Evolutionary conservation across 169 alveolate genomes (phyloP).

Genomic region (Cryptosporidium ryanae): DNA sequence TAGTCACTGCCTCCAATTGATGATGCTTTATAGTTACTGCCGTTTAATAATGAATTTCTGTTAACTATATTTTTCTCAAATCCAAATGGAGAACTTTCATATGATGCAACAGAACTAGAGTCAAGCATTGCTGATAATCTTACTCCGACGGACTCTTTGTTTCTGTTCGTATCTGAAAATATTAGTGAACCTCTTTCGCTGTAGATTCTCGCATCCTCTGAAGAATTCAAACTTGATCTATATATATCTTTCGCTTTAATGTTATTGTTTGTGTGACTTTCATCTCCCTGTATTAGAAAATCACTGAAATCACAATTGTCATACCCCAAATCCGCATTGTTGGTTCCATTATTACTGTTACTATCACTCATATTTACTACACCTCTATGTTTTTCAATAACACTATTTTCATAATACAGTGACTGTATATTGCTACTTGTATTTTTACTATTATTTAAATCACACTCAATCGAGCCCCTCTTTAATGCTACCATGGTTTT

Average conservation of each 20-base stretch:
- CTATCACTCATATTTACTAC: neutral
- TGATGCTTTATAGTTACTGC: neutral
- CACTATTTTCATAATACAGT: neutral
- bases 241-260: neutral
- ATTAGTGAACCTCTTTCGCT: slow-evolving; percentile 40
- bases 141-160: slow-evolving; percentile 18
- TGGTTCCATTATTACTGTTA: too few species aligned
- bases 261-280: slow-evolving; percentile 10
- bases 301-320: slow-evolving; percentile 6
- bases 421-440: neutral
- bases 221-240: slow-evolving; percentile 33
- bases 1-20: slow-evolving; percentile 24
- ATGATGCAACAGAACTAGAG: neutral
- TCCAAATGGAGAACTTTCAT: slow-evolving; percentile 45
- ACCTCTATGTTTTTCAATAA: slow-evolving; percentile 56
- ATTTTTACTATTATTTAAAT: neutral
- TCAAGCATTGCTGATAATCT: slow-evolving; percentile 42
- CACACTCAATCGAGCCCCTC: neutral
- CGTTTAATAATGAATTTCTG: neutral
- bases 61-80: slow-evolving; percentile 3
- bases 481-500: slow-evolving; percentile 1
- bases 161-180: slow-evolving; percentile 3
- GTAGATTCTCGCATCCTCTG: slow-evolving; percentile 16
- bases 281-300: neutral
- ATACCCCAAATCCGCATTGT: slow-evolving; percentile 23